Base-by-base conservation (phyloP, 2,329 filamentous ascomycete species). In the Aspergillus hiratsukae region DNA sequence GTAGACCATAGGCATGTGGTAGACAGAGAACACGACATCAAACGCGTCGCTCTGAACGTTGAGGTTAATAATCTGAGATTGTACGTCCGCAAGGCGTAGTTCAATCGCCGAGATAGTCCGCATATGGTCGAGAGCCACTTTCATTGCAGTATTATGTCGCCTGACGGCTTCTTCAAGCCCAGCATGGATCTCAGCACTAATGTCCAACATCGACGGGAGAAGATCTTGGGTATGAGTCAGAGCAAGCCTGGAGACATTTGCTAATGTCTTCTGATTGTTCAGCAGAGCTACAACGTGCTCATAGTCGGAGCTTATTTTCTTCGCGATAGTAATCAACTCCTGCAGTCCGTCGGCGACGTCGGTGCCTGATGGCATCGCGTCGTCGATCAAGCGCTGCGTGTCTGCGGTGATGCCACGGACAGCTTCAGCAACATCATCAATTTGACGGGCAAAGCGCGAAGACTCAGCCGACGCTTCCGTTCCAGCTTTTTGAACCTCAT, bases 261-360 rank as follows among this genome's bases (percentile, higher is more conserved):
- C 78, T 41, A 86, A 75, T 4, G 83, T 81, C 63, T 86, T 87
- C n/a, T 86, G 78, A 43, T 86, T 86, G 61, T 84, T 84, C 1
- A 84, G 78, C 60, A 91, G 87, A 5, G 83, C 81, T 48, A 91
- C 78, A 10, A 91, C 85, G 62, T 90, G 87, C 63, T 91, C 87
- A 68, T 91, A 90, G 72, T 97, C 94, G 5, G 87, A 89, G 49
- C 87, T 86, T 51, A 99, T 89, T 74, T 97, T 97, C 66, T 86
- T 91, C 52, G 87, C 87, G 54, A 97, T 81, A 0, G 90, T 88
- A 69, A 93, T 87, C 46, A 97, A 91, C 70, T 97, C 94, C 59
- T 91, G 83, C 51, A 94, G 79, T 59, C 88, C 85, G 23, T 78
- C 74, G 4, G 88, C 81, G 61, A 92, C 89, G 50, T 84, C 81